phyloP scores from a whole-genome alignment of 176 grass and related monocot genomes.

The Tuctoria greenei region DNA sequence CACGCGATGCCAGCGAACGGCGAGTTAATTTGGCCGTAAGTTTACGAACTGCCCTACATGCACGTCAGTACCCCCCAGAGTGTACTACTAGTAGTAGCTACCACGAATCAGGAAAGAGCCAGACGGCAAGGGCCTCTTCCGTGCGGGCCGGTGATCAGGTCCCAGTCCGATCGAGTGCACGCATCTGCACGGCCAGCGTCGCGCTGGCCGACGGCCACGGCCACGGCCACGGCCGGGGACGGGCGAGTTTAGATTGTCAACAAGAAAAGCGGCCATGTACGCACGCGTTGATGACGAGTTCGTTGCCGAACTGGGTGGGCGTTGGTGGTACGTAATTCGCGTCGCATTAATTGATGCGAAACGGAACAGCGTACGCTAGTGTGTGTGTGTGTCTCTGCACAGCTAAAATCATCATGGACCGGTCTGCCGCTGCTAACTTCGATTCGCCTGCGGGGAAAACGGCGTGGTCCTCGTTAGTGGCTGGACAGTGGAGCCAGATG shows the following conservation, averaged over 20 bases:
- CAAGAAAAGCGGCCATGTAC: conserved; percentile 1
- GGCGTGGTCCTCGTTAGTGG: no score
- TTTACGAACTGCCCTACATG: not conserved
- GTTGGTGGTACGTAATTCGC: not conserved
- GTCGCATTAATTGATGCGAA: conserved; percentile 4
- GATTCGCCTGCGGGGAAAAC: not conserved
- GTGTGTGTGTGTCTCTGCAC: not conserved
- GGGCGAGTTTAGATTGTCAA: not conserved
- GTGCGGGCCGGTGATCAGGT: not conserved
- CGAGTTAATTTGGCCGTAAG: conserved; percentile 10
- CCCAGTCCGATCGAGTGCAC: not conserved
- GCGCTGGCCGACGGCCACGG: not conserved
- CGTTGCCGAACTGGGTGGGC: not conserved
- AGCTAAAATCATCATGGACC: not conserved
- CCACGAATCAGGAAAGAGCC: not conserved
- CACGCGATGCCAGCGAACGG: not conserved
- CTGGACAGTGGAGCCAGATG: no score
- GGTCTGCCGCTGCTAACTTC: not conserved
- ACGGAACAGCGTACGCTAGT: not conserved
- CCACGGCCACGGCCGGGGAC: not conserved
- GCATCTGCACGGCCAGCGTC: not conserved
- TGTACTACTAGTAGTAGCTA: not conserved
- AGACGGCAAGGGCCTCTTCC: no score
- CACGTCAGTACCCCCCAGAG: not conserved
- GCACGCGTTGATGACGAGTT: not conserved